Evolutionary conservation across 2,329 filamentous ascomycete species (phyloP).

Genomic region (Phyllosticta ampelicida): DNA sequence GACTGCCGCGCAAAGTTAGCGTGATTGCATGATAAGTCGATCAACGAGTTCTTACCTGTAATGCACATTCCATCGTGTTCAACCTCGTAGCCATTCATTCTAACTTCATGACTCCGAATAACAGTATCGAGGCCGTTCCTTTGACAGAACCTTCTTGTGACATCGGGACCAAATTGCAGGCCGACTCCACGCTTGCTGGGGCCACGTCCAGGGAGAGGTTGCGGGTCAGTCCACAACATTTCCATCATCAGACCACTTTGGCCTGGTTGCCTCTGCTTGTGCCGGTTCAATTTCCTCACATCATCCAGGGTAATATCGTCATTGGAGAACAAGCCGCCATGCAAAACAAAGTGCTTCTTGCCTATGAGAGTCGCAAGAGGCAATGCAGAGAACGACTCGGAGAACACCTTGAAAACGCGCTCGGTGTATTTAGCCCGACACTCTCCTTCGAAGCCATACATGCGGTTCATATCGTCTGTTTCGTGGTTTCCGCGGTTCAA

Average conservation of each 20-base stretch:
- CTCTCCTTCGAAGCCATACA: conserved; percentile 96
- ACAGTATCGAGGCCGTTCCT: conserved; percentile 90
- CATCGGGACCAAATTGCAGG: conserved; percentile 90
- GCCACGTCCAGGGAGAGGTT: conserved; percentile 71
- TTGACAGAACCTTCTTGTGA: conserved; percentile 94
- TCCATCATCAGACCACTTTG: conserved; percentile 98
- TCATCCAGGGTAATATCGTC: conserved; percentile 88
- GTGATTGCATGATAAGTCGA: background rate
- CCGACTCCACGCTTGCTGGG: conserved; percentile 96
- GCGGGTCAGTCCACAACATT: conserved; percentile 98
- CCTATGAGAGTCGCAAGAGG: conserved; percentile 88
- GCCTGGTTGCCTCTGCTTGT: conserved; percentile 84
- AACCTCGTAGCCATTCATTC: conserved; percentile 98
- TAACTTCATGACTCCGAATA: conserved; percentile 93
- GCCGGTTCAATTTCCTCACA: conserved; percentile 83
- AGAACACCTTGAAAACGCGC: conserved; percentile 92
- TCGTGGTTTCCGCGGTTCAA: conserved; percentile 97
- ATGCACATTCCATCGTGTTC: conserved; percentile 95
- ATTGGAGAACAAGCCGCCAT: conserved; percentile 91
- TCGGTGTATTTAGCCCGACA: conserved; percentile 98
- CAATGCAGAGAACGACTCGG: conserved; percentile 91
- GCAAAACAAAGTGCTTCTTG: conserved; percentile 80
- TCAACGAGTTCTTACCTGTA: conserved; percentile 50
- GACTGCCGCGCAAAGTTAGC: conserved; percentile 39
- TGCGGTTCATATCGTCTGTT: conserved; percentile 98